Evolutionary conservation across 225 moss, liverwort and hornwort species (phyloP), one percentile per base, ranked within the genome.

Genomic region (Antitrichia curtipendula): DNA sequence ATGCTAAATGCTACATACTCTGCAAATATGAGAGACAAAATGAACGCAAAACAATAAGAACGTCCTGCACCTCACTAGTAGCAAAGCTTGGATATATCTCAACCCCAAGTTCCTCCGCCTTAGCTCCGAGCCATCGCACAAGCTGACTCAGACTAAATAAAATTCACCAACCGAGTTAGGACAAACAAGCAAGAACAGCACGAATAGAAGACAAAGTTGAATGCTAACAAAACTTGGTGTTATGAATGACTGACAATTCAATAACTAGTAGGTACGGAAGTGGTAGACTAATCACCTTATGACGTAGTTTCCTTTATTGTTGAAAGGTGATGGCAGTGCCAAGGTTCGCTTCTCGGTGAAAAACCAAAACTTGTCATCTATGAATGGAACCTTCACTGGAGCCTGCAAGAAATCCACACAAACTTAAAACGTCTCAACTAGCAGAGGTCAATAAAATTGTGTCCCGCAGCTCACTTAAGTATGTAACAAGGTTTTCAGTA

Each of bases 1-100:
- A 76, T 70, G n/a, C 71, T 53, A 70, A 75, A 81, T 38, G 32
- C 8, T 53, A 70, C 47, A 68, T 16, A 27, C 49, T 87, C 69
- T 60, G 53, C 28, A 75, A 82, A 76, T 15, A 62, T 41, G 56
- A 50, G 32, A 47, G 34, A 63, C 56, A 71, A 38, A 31, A 64
- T 61, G 76, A 88, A 88, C 4, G 71, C 56, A 57, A 82, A 70
- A 66, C 22, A 68, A 61, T 45, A 53, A 61, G 43, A 76, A 76
- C n/a, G 80, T 69, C 81, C 50, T 72, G 88, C 88, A 90, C 90
- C 96, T 97, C 91, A 91, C 95, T 96, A 59, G 97, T 96, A 49
- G 93, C 96, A 93, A 97, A 97, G 84, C 97, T 96, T 75, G 96
- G 97, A 90, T 97, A 97, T 63, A 96, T 93, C 91, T 97, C 97